Percentiles rank a stretch among this genome's conserved stretches.
phyloP scores from a whole-genome alignment of 352 stramenopile species.

The Blastocystis sp. region DNA sequence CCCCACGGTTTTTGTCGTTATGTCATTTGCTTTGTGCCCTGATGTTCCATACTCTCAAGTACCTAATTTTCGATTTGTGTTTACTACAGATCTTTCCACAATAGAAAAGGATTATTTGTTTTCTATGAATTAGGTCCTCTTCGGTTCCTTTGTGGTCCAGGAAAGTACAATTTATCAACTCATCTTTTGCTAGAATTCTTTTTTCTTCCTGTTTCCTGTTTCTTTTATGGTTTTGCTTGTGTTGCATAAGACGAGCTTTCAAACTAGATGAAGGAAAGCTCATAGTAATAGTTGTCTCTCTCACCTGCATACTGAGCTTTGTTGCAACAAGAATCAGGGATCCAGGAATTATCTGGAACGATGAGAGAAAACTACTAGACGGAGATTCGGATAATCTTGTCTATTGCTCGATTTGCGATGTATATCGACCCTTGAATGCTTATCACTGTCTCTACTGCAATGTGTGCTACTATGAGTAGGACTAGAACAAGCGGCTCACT shows the following conservation, averaged over 20 bases:
- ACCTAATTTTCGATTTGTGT: too few relatives aligned
- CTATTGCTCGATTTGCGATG: conserved; percentile 1
- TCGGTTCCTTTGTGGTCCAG: too few relatives aligned
- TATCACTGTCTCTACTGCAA: conserved; percentile 10
- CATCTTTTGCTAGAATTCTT: too few relatives aligned
- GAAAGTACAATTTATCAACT: too few relatives aligned
- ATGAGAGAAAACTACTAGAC: not conserved
- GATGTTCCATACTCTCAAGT: too few relatives aligned
- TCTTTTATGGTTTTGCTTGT: not conserved
- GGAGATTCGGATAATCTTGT: not conserved
- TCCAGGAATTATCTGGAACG: conserved; percentile 13
- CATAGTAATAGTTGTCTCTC: not conserved
- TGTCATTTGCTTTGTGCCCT: too few relatives aligned
- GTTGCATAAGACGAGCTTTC: not conserved
- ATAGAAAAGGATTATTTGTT: too few relatives aligned
- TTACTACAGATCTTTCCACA: too few relatives aligned
- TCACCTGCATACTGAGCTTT: not conserved
- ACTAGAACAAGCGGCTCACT: not conserved
- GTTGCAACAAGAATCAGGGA: not conserved
- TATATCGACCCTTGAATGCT: not conserved
- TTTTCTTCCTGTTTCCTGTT: not conserved
- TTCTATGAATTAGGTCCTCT: too few relatives aligned
- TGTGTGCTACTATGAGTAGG: not conserved
- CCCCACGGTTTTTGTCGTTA: too few relatives aligned
- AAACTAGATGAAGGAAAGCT: not conserved